Base-by-base conservation (phyloP, 345 rosid genomes). In the Populus davidiana region DNA sequence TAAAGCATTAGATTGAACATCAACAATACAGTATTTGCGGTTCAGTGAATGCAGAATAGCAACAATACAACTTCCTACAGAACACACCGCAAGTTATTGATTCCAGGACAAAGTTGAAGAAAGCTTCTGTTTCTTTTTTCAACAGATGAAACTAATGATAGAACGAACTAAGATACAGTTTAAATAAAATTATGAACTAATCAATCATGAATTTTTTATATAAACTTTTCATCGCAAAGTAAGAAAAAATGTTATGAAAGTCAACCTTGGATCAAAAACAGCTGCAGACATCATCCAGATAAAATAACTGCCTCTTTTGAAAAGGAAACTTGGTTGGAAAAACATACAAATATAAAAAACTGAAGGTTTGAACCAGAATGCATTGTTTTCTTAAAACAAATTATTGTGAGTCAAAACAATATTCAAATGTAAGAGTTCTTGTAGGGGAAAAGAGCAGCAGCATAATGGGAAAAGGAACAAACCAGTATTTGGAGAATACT, bases 401-500 rank as follows among this genome's bases (percentile, higher is more conserved):
- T 10, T 43, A 43, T 39, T 5, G n/a, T 39, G 71, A 14, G 73
- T 63, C 25, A 43, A 69, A 77, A 61, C 62, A 50, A 65, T 27
- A 47, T 23, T 6, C 16, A 54, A 20, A 7, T 31, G 12, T 29
- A 39, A 49, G 31, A 52, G 35, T 31, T 18, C 18, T 31, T 25
- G 75, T 35, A 23, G 2, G 27, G 27, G 71, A 70, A 70, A 59
- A 14, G 47, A 38, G 25, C 49, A 71, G 66, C 56, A 68, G 43
- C 36, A 38, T 21, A 29, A n/a, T 47, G 33, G n/a, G 65, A 69
- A 75, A 21, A 56, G 44, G 43, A 61, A 79, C 95, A 66, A 72
- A 96, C 98, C 99, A 90, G 79, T 90, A 89, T 69, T 89, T 92
- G 70, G 97, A 85, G 86, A 96, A 83, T 35, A 85, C 88, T 70